Conservation (phyloP, 2,329 filamentous ascomycete species). For the Trichophyton mentagrophytes region DNA sequence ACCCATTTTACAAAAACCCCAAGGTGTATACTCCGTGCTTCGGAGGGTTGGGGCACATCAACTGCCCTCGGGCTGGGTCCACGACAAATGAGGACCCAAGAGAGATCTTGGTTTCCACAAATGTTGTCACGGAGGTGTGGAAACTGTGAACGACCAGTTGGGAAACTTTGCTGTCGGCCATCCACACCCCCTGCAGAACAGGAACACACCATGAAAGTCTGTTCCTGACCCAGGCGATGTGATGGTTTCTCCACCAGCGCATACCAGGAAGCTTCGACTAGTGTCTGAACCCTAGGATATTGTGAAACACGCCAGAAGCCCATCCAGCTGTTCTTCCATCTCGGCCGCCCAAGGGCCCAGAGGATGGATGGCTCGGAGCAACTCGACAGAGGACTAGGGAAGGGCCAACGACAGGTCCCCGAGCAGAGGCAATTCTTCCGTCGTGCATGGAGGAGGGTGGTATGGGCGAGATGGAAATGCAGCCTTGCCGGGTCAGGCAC, state of each 20-base stretch:
- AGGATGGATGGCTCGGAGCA: not conserved
- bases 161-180: not conserved
- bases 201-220: not conserved
- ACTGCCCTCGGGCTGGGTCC: not conserved
- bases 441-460: not conserved
- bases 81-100: not conserved
- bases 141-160: not conserved
- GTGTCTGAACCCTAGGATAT: not conserved
- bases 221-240: slow-evolving; percentile 5
- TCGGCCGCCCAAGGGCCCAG: not conserved
- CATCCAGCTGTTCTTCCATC: not conserved
- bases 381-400: not conserved
- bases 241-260: not conserved
- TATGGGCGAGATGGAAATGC: not conserved
- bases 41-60: not conserved
- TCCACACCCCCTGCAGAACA: not conserved
- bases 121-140: not conserved
- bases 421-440: not conserved
- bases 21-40: not conserved
- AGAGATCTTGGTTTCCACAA: not conserved
- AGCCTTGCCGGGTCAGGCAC: not conserved
- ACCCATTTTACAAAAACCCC: not conserved
- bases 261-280: slow-evolving; percentile 1
- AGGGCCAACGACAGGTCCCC: not conserved
- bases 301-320: slow-evolving; percentile 2